Base-by-base conservation (phyloP, 371 early-diverging fungal genomes). In the Gilbertella persicaria region DNA sequence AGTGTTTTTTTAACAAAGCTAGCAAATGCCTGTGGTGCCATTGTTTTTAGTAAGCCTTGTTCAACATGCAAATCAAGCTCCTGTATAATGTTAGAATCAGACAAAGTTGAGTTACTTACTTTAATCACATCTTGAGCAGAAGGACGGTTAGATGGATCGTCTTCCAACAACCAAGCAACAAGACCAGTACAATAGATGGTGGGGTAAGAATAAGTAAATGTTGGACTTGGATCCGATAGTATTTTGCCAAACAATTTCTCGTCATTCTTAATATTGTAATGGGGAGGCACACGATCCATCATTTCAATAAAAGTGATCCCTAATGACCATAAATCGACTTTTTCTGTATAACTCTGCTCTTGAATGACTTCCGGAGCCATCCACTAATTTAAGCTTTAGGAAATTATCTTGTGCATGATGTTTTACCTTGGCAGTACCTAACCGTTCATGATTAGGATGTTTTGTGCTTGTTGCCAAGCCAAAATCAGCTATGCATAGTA, bases 221-320 rank as follows among this genome's bases (percentile, higher is more conserved):
- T 78, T 3, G 78, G 78, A 33, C 75, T 74, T 1, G 67, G 62
- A 8, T 69, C 71, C n/a, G 60, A 50, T 3, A 78, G 37, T 1
- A 74, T 69, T 16, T 60, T 57, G 7, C 56, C 44, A 64, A 70
- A 74, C 19, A 72, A 62, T 21, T 63, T 58, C 8, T 70, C 69
- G 13, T 78, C 78, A 8, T 57, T 53, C 42, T 70, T 66, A 19
- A 68, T 56, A 28, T 57, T 45, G 28, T 78, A 78, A 47, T 74
- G 75, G 26, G 78, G 78, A 1, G 78, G 78, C 14, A 78, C 78
- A 50, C 78, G 72, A 43, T 78, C 78, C 75, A 78, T 74, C 78
- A 78, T 78, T 54, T 78, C 78, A 53, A 78, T 78, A 13, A 78
- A 19, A 23, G 78, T 70, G 28, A 78, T 73, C 2, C 78, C 78